Base-by-base conservation (phyloP, 2,329 filamentous ascomycete species). In the Scedosporium dehoogii region DNA sequence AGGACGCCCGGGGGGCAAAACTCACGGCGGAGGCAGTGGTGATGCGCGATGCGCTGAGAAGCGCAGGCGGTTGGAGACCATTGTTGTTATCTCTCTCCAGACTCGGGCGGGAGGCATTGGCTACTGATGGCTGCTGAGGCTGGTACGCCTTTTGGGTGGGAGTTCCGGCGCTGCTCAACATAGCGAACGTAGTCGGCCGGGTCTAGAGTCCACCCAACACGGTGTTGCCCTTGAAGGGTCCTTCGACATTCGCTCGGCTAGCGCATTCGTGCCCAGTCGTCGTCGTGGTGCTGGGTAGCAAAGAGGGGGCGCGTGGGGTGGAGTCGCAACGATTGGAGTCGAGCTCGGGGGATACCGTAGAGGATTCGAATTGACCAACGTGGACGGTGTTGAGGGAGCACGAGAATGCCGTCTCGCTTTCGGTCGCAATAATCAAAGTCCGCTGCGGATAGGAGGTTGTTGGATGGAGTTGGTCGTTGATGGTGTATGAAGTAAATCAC, bases 1-100 rank as follows among this genome's bases (percentile, higher is more conserved):
- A 91, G 66, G 85, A 81, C 61, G 83, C 85, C 61, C 89, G 85
- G 18, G 86, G 83, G 25, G 64, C 85, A 72, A 85, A 89, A 62
- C 85, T 87, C 68, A 85, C 80, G 70, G 73, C 76, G 2, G 83
- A 83, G 38, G 79, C 76, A 29, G 82, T 78, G 16, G 81, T 68
- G 65, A 78, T 81, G 64, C 83, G 79, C 25, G 64, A 62, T 66
- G 76, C 77, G 73, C 78, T 80, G 63, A 62, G 63, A 41, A 29
- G 61, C 58, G 58, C 63, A 65, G 75, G 68, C 69, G 78, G 80
- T 66, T 84, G 83, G 46, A 85, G 77, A 48, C 72, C 73, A 29
- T 67, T 68, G 61, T 66, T 70, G 64, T 76, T 79, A 73, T 83
- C 81, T 66, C 83, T 81, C 63, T 87, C 85, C 67, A 85, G 73